phyloP scores from a whole-genome alignment of 345 rosid genomes.

The Cardamine resedifolia region DNA sequence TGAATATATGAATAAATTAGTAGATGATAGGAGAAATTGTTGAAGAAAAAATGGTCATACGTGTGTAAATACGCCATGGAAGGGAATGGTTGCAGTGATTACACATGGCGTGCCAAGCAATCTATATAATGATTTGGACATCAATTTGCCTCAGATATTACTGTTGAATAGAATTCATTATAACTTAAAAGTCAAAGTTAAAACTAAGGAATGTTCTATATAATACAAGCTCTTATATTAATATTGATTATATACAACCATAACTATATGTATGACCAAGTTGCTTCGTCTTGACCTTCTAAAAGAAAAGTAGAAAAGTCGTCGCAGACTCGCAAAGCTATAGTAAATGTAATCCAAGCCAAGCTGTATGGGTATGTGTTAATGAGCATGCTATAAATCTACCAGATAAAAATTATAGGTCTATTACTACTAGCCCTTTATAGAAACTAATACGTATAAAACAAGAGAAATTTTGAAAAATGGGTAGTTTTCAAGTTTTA shows the following conservation, averaged over 20 bases:
- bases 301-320: not conserved
- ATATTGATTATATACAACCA: not conserved
- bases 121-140: slow-evolving; percentile 23
- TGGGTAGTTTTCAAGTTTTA: too few relatives aligned
- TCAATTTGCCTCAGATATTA: not conserved
- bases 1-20: not conserved
- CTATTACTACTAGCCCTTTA: not conserved
- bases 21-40: not conserved
- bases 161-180: not conserved
- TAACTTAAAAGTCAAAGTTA: slow-evolving; percentile 19
- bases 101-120: slow-evolving; percentile 26
- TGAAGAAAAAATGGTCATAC: slow-evolving; percentile 2
- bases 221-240: not conserved
- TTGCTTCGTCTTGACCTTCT: slow-evolving; percentile 10
- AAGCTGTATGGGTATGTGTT: not conserved
- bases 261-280: not conserved
- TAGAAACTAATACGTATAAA: slow-evolving; percentile 7
- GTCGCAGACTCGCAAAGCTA: not conserved
- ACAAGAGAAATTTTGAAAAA: too few relatives aligned
- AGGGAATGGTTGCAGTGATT: slow-evolving; percentile 11
- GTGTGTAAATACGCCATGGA: slow-evolving; percentile 6
- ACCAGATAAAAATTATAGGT: not conserved
- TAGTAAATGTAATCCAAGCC: not conserved
- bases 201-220: slow-evolving; percentile 6
- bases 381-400: not conserved